A percentile compares a stretch with the other conserved stretches of the same genome.
These are phyloP conservation scores for Grosmannia serpens DNA, from an alignment of 2,329 filamentous ascomycete species.

Conservation along the genomic window DNA sequence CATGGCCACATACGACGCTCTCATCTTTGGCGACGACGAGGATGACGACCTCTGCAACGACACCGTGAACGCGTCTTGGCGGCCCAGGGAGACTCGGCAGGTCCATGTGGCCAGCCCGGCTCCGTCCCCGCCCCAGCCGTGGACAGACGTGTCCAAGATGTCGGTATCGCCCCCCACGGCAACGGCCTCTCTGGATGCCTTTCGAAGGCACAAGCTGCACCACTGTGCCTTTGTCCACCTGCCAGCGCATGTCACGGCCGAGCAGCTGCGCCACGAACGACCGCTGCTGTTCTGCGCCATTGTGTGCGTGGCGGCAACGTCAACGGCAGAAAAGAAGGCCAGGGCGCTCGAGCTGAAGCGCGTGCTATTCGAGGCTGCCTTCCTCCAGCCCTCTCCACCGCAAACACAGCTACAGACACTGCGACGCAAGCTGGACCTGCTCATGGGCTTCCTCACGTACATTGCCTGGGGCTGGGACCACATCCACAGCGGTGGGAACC, in stretches of 20 bases:
- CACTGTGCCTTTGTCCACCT: slow-evolving; percentile 24
- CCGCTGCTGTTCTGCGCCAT: slow-evolving; percentile 26
- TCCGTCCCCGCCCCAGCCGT: too few relatives aligned
- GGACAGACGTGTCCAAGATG: too few relatives aligned
- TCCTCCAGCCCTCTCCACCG: slow-evolving; percentile 10
- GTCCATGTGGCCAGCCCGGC: too few relatives aligned
- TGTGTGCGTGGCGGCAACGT: slow-evolving; percentile 19
- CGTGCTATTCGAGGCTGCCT: slow-evolving; percentile 17
- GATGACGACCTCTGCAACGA: slow-evolving; percentile 16
- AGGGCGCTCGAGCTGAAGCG: slow-evolving; percentile 20
- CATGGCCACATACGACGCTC: neutral
- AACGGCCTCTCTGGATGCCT: slow-evolving; percentile 14
- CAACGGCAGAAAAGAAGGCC: slow-evolving; percentile 15
- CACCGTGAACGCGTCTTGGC: slow-evolving; percentile 8
- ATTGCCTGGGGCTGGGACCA: slow-evolving; percentile 22
- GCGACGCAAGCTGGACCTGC: slow-evolving; percentile 20
- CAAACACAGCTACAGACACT: too few relatives aligned
- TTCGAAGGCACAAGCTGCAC: slow-evolving; percentile 22
- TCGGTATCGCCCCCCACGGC: neutral
- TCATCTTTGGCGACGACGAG: neutral
- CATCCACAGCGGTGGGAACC: slow-evolving; percentile 17
- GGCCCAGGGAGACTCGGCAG: neutral
- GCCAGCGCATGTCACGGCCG: slow-evolving; percentile 15
- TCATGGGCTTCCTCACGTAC: slow-evolving; percentile 24
- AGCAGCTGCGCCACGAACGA: slow-evolving; percentile 19